Percentiles rank a stretch among this genome's conserved stretches.
Evolutionary conservation across 2,329 filamentous ascomycete genomes (phyloP).

Genomic region (Phoma herbarum): DNA sequence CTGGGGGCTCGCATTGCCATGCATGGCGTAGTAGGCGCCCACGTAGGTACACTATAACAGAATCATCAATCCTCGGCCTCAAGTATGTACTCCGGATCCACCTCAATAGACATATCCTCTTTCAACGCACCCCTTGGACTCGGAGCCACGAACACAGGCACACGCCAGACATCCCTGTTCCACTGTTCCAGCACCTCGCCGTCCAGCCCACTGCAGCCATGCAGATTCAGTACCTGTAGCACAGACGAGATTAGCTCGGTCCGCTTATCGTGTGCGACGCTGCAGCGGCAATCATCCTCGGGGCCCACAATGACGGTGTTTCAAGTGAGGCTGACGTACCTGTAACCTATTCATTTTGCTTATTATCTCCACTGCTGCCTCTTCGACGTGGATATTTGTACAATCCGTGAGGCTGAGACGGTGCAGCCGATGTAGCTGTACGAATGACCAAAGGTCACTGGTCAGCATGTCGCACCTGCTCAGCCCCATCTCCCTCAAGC

Average conservation of each 20-base stretch:
- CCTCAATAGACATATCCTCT: constrained; percentile 38
- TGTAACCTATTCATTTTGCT: constrained; percentile 17
- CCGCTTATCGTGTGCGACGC: constrained; percentile 32
- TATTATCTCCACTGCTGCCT: constrained; percentile 14
- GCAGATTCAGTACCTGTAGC: constrained; percentile 38
- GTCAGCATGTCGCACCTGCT: constrained; percentile 16
- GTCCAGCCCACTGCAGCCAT: constrained; percentile 38
- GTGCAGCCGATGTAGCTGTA: background rate
- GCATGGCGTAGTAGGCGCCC: background rate
- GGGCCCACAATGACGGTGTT: background rate
- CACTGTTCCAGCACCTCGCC: constrained; percentile 29
- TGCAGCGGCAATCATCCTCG: constrained; percentile 25
- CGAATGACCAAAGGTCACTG: constrained; percentile 1
- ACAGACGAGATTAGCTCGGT: constrained; percentile 21
- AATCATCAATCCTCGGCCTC: constrained; percentile 1
- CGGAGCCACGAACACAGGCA: constrained; percentile 37
- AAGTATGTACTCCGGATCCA: constrained; percentile 42
- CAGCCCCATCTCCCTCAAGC: background rate
- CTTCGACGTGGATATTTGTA: constrained; percentile 3
- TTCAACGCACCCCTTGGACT: constrained; percentile 7
- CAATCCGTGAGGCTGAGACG: background rate
- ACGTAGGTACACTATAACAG: background rate
- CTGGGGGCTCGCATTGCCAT: background rate
- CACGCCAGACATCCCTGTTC: constrained; percentile 39
- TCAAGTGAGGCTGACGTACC: constrained; percentile 13